Percentiles rank a stretch among this genome's conserved stretches.
Evolutionary conservation across 176 grass and related monocot species (phyloP).

Genomic region (Ananas comosus): DNA sequence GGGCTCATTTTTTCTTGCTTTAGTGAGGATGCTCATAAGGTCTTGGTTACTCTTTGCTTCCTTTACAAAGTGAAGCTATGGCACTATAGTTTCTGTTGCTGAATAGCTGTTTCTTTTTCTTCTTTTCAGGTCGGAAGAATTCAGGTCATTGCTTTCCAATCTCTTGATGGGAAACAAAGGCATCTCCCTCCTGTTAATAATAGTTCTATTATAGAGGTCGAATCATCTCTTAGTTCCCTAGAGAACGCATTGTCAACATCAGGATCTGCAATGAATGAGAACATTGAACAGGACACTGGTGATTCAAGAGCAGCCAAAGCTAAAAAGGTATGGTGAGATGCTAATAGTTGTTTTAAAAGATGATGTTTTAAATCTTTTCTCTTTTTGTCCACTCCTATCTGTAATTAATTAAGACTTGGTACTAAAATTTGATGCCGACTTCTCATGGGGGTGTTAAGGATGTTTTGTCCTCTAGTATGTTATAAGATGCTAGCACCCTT

Average conservation of each 20-base stretch:
- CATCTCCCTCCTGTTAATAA: conserved; percentile 24
- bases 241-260: conserved; percentile 25
- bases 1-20: conserved; percentile 97
- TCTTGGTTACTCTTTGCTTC: conserved; percentile 1
- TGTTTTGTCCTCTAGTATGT: no score
- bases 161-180: conserved; percentile 45
- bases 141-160: conserved; percentile 96
- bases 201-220: conserved; percentile 43
- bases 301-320: conserved; percentile 29
- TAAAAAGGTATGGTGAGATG: conserved; percentile 11
- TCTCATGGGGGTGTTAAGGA: no score
- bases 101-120: not conserved
- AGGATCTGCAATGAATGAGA: conserved; percentile 24
- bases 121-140: conserved; percentile 60
- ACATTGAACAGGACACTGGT: conserved; percentile 59
- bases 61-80: not conserved
- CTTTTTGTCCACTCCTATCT: no score
- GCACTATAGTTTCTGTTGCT: not conserved
- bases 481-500: no score
- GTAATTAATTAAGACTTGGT: no score
- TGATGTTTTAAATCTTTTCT: not conserved
- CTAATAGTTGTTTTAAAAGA: not conserved
- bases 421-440: no score
- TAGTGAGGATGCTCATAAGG: conserved; percentile 90
- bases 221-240: conserved; percentile 45